Conservation (phyloP, 495 filamentous ascomycete genomes). For the Emericellopsis terricola region DNA sequence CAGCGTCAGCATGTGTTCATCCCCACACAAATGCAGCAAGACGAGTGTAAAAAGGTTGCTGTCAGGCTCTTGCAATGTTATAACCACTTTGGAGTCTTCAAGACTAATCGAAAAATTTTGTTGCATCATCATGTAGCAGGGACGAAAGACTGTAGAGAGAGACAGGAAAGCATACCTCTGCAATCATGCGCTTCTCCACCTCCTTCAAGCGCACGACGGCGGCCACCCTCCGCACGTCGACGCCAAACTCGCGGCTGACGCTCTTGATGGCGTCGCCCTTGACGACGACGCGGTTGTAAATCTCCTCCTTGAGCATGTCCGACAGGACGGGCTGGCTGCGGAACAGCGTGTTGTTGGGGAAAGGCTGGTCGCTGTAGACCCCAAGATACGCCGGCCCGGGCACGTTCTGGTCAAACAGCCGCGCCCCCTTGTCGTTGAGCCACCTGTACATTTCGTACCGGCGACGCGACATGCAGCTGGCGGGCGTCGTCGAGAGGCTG, state of each 20-base stretch:
- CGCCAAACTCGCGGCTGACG: slow-evolving; percentile 58
- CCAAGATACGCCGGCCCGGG: slow-evolving; percentile 8
- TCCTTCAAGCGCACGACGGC: slow-evolving; percentile 79
- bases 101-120: slow-evolving; percentile 91
- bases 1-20: not conserved
- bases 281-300: slow-evolving; percentile 48
- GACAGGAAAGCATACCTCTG: not conserved
- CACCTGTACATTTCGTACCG: slow-evolving; percentile 7
- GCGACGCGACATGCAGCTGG: not conserved
- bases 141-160: slow-evolving; percentile 7
- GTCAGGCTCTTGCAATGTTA: slow-evolving; percentile 17
- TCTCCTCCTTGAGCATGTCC: slow-evolving; percentile 53
- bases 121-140: slow-evolving; percentile 43
- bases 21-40: slow-evolving; percentile 1
- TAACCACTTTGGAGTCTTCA: slow-evolving; percentile 84
- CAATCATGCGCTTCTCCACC: slow-evolving; percentile 58
- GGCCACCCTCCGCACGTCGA: slow-evolving; percentile 75
- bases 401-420: slow-evolving; percentile 2
- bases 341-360: slow-evolving; percentile 61
- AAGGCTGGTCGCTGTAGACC: slow-evolving; percentile 28
- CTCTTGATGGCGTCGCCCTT: slow-evolving; percentile 50
- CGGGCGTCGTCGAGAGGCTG: not conserved
- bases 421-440: slow-evolving; percentile 4
- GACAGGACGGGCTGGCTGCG: slow-evolving; percentile 55
- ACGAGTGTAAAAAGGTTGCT: slow-evolving; percentile 6